These are phyloP conservation scores for Salvia miltiorrhiza DNA, from an alignment of 257 asterid genomes.

Conservation along the genomic window DNA sequence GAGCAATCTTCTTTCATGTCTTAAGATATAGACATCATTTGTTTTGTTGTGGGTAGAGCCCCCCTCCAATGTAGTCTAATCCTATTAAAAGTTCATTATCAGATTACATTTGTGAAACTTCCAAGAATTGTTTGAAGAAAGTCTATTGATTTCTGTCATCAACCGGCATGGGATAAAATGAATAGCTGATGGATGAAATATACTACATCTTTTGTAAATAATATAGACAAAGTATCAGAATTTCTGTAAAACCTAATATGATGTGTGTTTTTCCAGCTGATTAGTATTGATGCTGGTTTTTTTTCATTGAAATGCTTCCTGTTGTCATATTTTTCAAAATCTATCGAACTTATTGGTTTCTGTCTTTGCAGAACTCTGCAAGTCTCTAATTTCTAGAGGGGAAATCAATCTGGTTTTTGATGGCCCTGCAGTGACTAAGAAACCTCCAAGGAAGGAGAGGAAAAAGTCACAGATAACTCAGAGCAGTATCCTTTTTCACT, in stretches of 20 bases:
- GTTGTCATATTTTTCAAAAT: neutral
- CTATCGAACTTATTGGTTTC: neutral
- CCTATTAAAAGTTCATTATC: neutral
- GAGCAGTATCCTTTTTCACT: constrained; percentile 68
- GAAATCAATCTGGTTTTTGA: constrained; percentile 43
- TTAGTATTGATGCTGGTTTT: constrained; percentile 7
- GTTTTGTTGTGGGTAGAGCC: neutral
- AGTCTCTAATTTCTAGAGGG: constrained; percentile 32
- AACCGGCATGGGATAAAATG: too few species aligned
- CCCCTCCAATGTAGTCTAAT: neutral
- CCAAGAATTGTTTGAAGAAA: neutral
- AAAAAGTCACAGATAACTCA: constrained; percentile 48
- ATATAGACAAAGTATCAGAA: neutral
- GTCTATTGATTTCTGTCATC: neutral
- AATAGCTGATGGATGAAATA: too few species aligned
- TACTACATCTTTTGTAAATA: constrained; percentile 5
- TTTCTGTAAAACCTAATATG: neutral
- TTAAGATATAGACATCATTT: neutral
- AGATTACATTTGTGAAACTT: neutral
- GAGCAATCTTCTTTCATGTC: constrained; percentile 7
- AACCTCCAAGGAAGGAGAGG: constrained; percentile 74
- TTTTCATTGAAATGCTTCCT: constrained; percentile 3
- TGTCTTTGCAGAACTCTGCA: constrained; percentile 71
- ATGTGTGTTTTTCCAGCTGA: neutral
- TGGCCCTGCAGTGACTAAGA: constrained; percentile 45